Percentiles rank a stretch among this genome's conserved stretches.
phyloP scores from a whole-genome alignment of 2,329 filamentous ascomycete genomes.

The Talaromyces funiculosus region DNA sequence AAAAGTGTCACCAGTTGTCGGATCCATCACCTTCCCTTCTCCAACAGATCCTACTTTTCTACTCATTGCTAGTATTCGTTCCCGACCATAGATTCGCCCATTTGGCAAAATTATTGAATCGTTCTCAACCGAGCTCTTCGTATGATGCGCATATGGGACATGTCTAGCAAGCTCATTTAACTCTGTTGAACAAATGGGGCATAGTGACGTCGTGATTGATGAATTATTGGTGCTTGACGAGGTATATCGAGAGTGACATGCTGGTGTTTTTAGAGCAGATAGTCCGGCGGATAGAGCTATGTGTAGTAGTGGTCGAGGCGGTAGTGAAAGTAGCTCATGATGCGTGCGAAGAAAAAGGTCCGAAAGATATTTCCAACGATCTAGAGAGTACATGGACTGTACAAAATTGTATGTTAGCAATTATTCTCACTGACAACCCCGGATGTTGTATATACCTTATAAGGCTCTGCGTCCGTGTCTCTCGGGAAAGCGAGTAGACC shows the following conservation, averaged over 20 bases:
- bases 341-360: slow-evolving; percentile 78
- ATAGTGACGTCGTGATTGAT: slow-evolving; percentile 66
- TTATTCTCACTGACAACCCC: background rate
- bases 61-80: slow-evolving; percentile 68
- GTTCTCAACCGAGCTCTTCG: slow-evolving; percentile 83
- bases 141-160: slow-evolving; percentile 92
- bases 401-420: background rate
- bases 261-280: slow-evolving; percentile 90
- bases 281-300: slow-evolving; percentile 85
- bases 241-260: slow-evolving; percentile 69
- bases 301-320: slow-evolving; percentile 76
- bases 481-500: slow-evolving; percentile 72
- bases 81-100: slow-evolving; percentile 73
- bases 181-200: slow-evolving; percentile 93
- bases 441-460: slow-evolving; percentile 44
- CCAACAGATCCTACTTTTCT: slow-evolving; percentile 65
- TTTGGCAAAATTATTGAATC: slow-evolving; percentile 86
- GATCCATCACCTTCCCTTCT: slow-evolving; percentile 65
- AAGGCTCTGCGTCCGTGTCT: slow-evolving; percentile 54
- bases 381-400: slow-evolving; percentile 64
- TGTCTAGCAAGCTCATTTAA: slow-evolving; percentile 83
- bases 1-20: slow-evolving; percentile 67
- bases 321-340: slow-evolving; percentile 77
- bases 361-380: slow-evolving; percentile 71
- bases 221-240: slow-evolving; percentile 50